Evolutionary conservation across 106 monocot species (phyloP).

Genomic region (Chionographis japonica): DNA sequence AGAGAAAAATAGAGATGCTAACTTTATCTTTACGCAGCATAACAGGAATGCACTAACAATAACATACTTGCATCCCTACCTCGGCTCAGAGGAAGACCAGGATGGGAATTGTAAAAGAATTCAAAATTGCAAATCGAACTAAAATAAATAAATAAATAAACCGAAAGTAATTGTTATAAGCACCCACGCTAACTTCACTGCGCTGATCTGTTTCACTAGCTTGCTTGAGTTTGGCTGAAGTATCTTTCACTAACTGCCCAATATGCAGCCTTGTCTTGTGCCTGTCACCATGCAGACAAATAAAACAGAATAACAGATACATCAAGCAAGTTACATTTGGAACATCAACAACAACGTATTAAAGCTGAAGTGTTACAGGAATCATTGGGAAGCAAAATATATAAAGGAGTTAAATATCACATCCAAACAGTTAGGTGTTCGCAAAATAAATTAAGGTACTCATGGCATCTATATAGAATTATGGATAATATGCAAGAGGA

Average conservation of each 20-base stretch:
- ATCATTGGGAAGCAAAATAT: no score
- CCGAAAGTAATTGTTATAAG: not conserved
- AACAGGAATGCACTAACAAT: no score
- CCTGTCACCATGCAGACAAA: constrained; percentile 33
- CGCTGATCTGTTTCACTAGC: constrained; percentile 74
- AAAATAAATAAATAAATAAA: not conserved
- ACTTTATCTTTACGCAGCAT: no score
- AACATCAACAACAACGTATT: not conserved
- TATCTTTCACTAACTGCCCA: constrained; percentile 81
- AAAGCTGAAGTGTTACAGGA: no score
- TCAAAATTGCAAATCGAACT: not conserved
- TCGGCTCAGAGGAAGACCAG: not conserved
- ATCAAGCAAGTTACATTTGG: not conserved
- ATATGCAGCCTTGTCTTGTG: constrained; percentile 79
- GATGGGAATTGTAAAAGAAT: no score
- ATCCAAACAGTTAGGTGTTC: no score
- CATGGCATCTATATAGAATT: no score
- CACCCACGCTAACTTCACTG: constrained; percentile 68
- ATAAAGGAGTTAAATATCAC: no score
- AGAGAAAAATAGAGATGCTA: no score
- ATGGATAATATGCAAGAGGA: no score
- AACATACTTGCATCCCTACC: no score
- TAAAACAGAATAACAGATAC: not conserved
- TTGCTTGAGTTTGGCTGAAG: constrained; percentile 76
- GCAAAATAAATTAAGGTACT: no score